These are phyloP conservation scores for Cystobasidium onofrii DNA, from an alignment of 768 basidiomycete genomes.

Conservation along the genomic window DNA sequence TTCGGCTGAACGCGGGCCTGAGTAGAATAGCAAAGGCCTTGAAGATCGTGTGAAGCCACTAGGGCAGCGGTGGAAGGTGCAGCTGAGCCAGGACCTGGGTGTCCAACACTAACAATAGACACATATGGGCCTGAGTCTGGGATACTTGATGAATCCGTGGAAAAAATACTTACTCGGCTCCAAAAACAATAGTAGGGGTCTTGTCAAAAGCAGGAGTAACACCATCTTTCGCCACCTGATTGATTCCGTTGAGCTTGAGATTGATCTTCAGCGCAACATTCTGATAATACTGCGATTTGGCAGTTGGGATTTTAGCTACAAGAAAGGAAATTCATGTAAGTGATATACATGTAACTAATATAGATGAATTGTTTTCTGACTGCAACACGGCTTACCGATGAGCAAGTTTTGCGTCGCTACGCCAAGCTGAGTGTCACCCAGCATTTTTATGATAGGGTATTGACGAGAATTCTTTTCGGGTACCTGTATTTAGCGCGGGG, in stretches of 20 bases:
- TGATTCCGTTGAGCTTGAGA: conserved; percentile 35
- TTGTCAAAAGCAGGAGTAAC: conserved; percentile 21
- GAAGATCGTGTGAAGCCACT: conserved; percentile 33
- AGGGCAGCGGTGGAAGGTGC: conserved; percentile 35
- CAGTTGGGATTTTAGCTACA: conserved; percentile 31
- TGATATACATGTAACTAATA: too few relatives aligned
- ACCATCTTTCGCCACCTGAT: conserved; percentile 18
- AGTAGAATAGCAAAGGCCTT: conserved; percentile 30
- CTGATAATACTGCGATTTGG: conserved; percentile 28
- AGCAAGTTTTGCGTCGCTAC: conserved; percentile 38
- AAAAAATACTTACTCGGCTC: conserved; percentile 15
- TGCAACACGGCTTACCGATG: conserved; percentile 17
- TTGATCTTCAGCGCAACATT: conserved; percentile 37
- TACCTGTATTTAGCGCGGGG: background rate
- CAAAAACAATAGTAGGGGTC: conserved; percentile 27
- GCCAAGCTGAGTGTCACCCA: conserved; percentile 34
- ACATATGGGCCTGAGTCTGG: background rate
- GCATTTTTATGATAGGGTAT: conserved; percentile 22
- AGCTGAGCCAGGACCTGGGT: conserved; percentile 33
- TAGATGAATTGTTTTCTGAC: too few relatives aligned
- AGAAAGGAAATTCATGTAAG: too few relatives aligned
- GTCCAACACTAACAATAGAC: conserved; percentile 23
- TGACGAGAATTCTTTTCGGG: conserved; percentile 21
- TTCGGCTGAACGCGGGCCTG: conserved; percentile 31
- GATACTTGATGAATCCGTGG: background rate